A percentile compares a stretch with the other conserved stretches of the same genome.
phyloP scores from a whole-genome alignment of 2,329 filamentous ascomycete genomes.

The Leptographium lundbergii region DNA sequence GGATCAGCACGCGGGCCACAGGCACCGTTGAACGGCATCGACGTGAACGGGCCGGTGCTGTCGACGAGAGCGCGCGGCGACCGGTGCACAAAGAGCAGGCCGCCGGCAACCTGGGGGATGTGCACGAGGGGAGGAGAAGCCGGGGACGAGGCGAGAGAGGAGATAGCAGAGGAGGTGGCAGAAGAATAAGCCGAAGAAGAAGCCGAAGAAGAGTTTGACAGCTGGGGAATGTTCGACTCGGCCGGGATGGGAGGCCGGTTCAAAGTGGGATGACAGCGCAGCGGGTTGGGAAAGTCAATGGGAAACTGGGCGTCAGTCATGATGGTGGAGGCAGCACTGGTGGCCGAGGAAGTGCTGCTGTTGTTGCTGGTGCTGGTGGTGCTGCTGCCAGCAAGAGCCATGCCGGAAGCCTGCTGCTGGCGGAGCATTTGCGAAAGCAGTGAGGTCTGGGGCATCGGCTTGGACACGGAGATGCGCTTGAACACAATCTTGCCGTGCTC shows the following conservation, averaged over 20 bases:
- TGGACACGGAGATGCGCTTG: not conserved
- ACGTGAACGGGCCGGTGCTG: not conserved
- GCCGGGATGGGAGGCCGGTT: not conserved
- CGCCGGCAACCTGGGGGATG: conserved; percentile 2
- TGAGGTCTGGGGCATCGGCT: not conserved
- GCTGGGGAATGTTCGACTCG: not conserved
- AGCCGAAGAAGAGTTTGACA: not conserved
- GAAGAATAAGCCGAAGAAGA: not conserved
- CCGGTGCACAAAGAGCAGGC: not conserved
- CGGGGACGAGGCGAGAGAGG: not conserved
- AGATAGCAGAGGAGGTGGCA: not conserved
- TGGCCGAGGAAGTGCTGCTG: not conserved
- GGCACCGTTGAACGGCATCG: conserved; percentile 7
- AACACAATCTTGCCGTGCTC: not conserved
- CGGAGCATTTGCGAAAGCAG: not conserved
- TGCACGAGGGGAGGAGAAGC: not conserved
- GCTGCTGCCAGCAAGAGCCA: not conserved
- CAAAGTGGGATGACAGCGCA: conserved; percentile 3
- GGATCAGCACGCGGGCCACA: conserved; percentile 4
- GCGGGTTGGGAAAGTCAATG: conserved; percentile 3
- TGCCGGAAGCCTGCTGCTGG: not conserved
- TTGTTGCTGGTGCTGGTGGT: not conserved
- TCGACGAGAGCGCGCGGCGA: not conserved
- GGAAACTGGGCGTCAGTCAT: not conserved
- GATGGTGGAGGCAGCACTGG: not conserved